A percentile compares a stretch with the other conserved stretches of the same genome.
Conservation (phyloP, 2,329 filamentous ascomycete species). For the Didymella pomorum region DNA sequence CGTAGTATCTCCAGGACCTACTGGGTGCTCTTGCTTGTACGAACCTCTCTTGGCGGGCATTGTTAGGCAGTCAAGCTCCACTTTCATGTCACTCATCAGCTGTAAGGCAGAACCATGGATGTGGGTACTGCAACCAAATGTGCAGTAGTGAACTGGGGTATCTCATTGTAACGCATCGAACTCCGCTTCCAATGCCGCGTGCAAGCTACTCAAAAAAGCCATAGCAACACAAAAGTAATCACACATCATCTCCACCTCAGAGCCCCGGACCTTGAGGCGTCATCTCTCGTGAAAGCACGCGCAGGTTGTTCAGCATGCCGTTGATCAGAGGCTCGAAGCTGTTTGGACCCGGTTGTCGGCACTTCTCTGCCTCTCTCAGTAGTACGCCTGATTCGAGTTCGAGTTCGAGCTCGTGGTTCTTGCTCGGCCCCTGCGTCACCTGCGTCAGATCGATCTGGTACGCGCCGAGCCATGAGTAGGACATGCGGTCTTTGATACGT, state of each 20-base stretch:
- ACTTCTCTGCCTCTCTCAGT: constrained; percentile 69
- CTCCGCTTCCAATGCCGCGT: constrained; percentile 33
- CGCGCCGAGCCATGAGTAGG: constrained; percentile 79
- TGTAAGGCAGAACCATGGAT: background rate
- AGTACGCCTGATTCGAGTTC: constrained; percentile 73
- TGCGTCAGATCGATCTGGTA: constrained; percentile 95
- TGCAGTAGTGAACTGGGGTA: constrained; percentile 36
- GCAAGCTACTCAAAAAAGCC: constrained; percentile 15
- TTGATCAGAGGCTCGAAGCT: constrained; percentile 70
- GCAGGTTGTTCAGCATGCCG: constrained; percentile 74
- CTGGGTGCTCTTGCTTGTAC: background rate
- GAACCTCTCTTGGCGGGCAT: constrained; percentile 2
- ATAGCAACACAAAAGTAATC: constrained; percentile 20
- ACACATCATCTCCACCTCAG: constrained; percentile 13
- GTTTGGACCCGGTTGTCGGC: constrained; percentile 58
- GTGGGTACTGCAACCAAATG: constrained; percentile 7
- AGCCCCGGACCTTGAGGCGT: constrained; percentile 27
- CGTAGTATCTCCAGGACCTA: background rate
- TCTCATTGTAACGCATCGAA: constrained; percentile 39
- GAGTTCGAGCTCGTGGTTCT: constrained; percentile 83
- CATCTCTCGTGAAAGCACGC: constrained; percentile 48
- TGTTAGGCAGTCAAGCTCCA: constrained; percentile 14
- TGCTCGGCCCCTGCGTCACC: constrained; percentile 68
- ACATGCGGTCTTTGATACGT: constrained; percentile 87
- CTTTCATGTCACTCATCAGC: constrained; percentile 19